phyloP scores from a whole-genome alignment of 768 basidiomycete genomes.

The Tulasnella sp. region DNA sequence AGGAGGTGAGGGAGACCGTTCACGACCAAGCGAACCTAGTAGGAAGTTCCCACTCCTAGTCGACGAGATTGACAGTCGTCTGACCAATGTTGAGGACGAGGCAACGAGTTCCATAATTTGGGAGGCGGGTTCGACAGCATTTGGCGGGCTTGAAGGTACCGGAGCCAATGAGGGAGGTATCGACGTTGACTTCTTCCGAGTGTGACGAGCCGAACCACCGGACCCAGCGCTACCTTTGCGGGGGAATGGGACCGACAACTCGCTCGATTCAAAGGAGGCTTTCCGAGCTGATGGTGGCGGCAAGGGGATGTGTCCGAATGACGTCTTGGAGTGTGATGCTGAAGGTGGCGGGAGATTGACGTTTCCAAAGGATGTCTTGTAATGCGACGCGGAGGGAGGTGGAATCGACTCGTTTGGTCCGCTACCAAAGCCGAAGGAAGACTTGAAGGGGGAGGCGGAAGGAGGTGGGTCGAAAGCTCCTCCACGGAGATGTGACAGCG shows the following conservation, averaged over 20 bases:
- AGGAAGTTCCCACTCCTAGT: not conserved
- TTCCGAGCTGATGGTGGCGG: not conserved
- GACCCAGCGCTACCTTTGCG: not conserved
- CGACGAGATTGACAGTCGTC: constrained; percentile 4
- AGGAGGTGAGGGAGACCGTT: constrained; percentile 5
- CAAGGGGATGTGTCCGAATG: not conserved
- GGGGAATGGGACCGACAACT: not conserved
- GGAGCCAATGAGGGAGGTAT: constrained; percentile 1
- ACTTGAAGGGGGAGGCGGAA: constrained; percentile 12
- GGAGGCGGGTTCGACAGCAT: not conserved
- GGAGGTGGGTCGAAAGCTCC: constrained; percentile 6
- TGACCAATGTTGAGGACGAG: not conserved
- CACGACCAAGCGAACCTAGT: not conserved
- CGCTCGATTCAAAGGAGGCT: not conserved
- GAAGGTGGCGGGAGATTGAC: constrained; percentile 1
- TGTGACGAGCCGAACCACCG: not conserved
- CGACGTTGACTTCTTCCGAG: not conserved
- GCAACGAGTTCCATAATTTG: not conserved
- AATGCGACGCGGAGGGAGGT: constrained; percentile 8
- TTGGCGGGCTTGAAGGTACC: not conserved
- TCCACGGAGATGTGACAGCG: not conserved
- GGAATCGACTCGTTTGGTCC: not conserved
- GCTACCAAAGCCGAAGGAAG: not conserved
- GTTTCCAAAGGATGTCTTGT: constrained; percentile 17
- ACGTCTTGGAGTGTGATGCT: constrained; percentile 6